A percentile compares a stretch with the other conserved stretches of the same genome.
phyloP scores from a whole-genome alignment of 2,329 filamentous ascomycete genomes.

The Pezicula radicicola region DNA sequence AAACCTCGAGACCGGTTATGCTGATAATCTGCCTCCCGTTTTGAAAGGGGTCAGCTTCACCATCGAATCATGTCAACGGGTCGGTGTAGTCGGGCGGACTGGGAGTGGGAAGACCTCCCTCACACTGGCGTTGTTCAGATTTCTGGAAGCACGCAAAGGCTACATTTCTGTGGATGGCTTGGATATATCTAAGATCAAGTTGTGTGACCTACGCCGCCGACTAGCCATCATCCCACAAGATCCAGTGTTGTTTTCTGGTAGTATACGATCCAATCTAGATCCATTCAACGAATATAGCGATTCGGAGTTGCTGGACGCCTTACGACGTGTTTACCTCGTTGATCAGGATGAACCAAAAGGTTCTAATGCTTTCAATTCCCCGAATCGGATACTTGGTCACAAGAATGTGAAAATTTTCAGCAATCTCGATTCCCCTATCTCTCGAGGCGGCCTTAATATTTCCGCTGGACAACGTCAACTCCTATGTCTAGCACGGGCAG shows the following conservation, averaged over 20 bases:
- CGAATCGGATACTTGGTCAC: not conserved
- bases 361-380: not conserved
- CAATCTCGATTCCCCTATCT: slow-evolving; percentile 57
- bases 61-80: slow-evolving; percentile 56
- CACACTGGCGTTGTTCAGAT: slow-evolving; percentile 16
- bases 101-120: slow-evolving; percentile 15
- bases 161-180: slow-evolving; percentile 15
- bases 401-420: slow-evolving; percentile 61
- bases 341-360: too few relatives aligned
- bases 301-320: too few relatives aligned
- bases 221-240: slow-evolving; percentile 20
- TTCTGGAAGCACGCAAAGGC: slow-evolving; percentile 13
- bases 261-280: too few relatives aligned
- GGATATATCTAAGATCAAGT: slow-evolving; percentile 17
- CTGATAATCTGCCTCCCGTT: slow-evolving; percentile 64
- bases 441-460: slow-evolving; percentile 68
- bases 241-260: not conserved
- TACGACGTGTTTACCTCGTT: too few relatives aligned
- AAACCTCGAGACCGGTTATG: slow-evolving; percentile 69
- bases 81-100: slow-evolving; percentile 12
- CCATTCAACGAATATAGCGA: too few relatives aligned
- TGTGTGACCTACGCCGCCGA: slow-evolving; percentile 14
- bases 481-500: slow-evolving; percentile 67
- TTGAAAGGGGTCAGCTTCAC: slow-evolving; percentile 65
- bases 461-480: slow-evolving; percentile 73